Percentiles rank a stretch among this genome's conserved stretches.
Conservation (phyloP, 2,329 filamentous ascomycete species). For the Fusarium camptoceras region DNA sequence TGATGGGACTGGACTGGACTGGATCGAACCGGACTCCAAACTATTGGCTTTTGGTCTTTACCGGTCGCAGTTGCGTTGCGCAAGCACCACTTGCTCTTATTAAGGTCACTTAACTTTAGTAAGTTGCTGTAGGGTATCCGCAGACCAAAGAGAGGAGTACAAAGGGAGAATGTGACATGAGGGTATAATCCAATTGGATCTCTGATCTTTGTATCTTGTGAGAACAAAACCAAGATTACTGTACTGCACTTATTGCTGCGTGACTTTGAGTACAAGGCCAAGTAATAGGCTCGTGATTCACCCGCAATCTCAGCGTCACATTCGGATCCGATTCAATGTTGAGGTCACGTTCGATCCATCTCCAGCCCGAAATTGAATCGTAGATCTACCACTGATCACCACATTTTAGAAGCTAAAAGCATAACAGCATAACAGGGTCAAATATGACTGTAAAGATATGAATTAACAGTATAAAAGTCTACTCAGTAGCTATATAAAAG, state of each 20-base stretch:
- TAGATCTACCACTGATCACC: conserved; percentile 35
- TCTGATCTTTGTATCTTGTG: background rate
- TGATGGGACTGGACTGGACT: background rate
- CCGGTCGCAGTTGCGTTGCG: conserved; percentile 19
- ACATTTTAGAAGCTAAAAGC: conserved; percentile 16
- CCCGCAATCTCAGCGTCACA: conserved; percentile 29
- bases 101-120: conserved; percentile 11
- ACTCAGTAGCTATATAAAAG: background rate
- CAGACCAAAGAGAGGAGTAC: conserved; percentile 16
- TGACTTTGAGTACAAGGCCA: conserved; percentile 14
- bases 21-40: background rate
- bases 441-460: background rate
- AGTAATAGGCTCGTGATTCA: conserved; percentile 30
- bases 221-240: background rate
- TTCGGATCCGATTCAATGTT: conserved; percentile 3
- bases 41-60: conserved; percentile 8
- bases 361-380: conserved; percentile 13
- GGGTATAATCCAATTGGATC: conserved; percentile 7
- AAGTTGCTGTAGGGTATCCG: conserved; percentile 3
- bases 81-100: conserved; percentile 30
- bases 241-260: conserved; percentile 4
- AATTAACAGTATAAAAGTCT: background rate
- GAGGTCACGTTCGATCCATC: conserved; percentile 24
- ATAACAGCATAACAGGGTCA: background rate
- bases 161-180: conserved; percentile 11